These are phyloP conservation scores for Cucurbita moschata DNA, from an alignment of 306 rosid genomes.

Conservation along the genomic window DNA sequence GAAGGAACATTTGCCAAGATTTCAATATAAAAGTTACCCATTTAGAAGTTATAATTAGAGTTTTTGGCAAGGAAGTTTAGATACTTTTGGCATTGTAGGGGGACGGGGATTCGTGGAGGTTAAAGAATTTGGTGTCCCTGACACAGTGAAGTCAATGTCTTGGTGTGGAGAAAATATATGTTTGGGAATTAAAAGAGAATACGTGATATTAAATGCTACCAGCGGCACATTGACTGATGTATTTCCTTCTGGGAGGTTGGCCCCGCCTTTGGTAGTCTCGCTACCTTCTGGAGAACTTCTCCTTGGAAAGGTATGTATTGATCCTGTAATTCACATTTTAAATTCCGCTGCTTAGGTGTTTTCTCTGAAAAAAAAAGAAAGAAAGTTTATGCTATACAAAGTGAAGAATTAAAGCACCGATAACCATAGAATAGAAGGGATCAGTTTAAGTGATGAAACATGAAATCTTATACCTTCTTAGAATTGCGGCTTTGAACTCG, in stretches of 20 bases:
- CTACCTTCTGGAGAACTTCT: slow-evolving; percentile 94
- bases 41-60: background rate
- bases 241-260: slow-evolving; percentile 84
- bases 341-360: background rate
- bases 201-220: slow-evolving; percentile 60
- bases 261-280: slow-evolving; percentile 84
- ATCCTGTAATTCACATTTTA: background rate
- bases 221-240: slow-evolving; percentile 72
- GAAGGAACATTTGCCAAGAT: background rate
- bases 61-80: background rate
- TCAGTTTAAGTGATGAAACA: background rate
- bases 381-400: background rate
- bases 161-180: slow-evolving; percentile 99
- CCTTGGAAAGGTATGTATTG: slow-evolving; percentile 68
- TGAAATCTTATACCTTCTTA: background rate
- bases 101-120: slow-evolving; percentile 98
- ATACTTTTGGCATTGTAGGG: slow-evolving; percentile 26
- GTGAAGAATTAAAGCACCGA: background rate
- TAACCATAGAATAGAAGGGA: background rate
- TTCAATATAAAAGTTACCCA: background rate
- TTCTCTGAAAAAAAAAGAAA: background rate
- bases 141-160: slow-evolving; percentile 73
- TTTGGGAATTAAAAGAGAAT: slow-evolving; percentile 73
- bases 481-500: background rate
- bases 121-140: slow-evolving; percentile 78